Evolutionary conservation across 169 alveolate genomes (phyloP), one percentile per base, ranked within the genome.

Genomic region (Perkinsus marinus): DNA sequence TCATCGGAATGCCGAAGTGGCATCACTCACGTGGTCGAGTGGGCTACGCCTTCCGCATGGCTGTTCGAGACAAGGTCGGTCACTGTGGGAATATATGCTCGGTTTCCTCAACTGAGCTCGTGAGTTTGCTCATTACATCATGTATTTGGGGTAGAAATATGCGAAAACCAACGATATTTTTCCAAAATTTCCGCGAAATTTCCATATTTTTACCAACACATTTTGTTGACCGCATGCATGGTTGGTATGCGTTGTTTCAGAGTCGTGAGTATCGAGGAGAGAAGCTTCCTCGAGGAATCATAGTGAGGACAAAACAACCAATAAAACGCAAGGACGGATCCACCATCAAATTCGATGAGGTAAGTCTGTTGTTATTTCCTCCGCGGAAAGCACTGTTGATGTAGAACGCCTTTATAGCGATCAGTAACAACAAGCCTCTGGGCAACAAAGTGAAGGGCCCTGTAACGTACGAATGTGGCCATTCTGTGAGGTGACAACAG

Each of bases 401-500:
- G 26, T 26, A 57, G 90, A 94, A 94, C 68, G 94, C 96, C 91
- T 93, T 93, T 91, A 93, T 93, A 19, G 79, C 91, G 38, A 92
- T 94, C 38, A 39, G 91, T 39, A 94, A 94, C 38, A 94, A 94
- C 93, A 93, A 93, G 90, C 92, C 90, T 39, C 43, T 46, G 16
- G 94, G 94, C 43, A 93, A 92, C 43, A 93, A 93, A 90, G 92
- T 94, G 89, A 93, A 93, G 46, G 96, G 96, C 30, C 96, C 96
- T 17, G 68, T 94, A 39, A 92, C 94, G 26, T 57, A 57, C 79
- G 79, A 57, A 16, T 57, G 79, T 26, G 79, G 79, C 34, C 79
- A 57, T 57, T 57, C 79, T 6, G 79, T 57, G 37, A 57, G 79
- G 79, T 57, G 22, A 6, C 37, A 26, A 43, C 26, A 17, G 68